Conservation (phyloP, 176 grass and related monocot genomes). For the Miscanthus lutarioriparius region DNA sequence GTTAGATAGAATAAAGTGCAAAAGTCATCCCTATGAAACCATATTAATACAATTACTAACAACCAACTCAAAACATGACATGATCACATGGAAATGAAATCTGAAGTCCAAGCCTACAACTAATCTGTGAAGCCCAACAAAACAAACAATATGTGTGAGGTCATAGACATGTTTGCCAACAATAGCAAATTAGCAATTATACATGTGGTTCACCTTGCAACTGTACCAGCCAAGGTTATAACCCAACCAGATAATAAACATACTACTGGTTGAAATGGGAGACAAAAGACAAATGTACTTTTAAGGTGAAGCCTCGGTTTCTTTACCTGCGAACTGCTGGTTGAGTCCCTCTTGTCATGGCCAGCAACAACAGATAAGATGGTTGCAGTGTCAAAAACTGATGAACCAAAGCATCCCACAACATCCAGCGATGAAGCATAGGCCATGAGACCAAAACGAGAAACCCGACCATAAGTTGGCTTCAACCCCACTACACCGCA, state of each 20-base stretch:
- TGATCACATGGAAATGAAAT: not conserved
- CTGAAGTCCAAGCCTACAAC: not conserved
- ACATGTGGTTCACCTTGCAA: not conserved
- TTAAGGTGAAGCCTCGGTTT: slow-evolving; percentile 17
- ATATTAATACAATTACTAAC: not conserved
- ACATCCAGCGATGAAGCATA: slow-evolving; percentile 95
- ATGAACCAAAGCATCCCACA: slow-evolving; percentile 80
- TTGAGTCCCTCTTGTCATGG: slow-evolving; percentile 89
- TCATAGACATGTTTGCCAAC: not conserved
- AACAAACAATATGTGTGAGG: not conserved
- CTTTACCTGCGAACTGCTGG: slow-evolving; percentile 73
- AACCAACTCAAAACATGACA: not conserved
- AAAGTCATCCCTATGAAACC: not conserved
- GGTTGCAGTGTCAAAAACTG: slow-evolving; percentile 70
- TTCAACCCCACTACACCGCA: slow-evolving; percentile 92
- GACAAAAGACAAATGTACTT: not conserved
- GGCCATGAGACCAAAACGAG: slow-evolving; percentile 92
- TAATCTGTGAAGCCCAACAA: not conserved
- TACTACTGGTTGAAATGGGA: not conserved
- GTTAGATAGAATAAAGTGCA: not conserved
- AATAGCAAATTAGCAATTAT: not conserved
- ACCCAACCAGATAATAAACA: not conserved
- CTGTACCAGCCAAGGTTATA: not conserved
- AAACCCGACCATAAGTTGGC: slow-evolving; percentile 92
- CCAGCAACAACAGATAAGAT: slow-evolving; percentile 75